A percentile compares a stretch with the other conserved stretches of the same genome.
Evolutionary conservation across 2,329 filamentous ascomycete species (phyloP).

Genomic region (Alternaria ethzedia): DNA sequence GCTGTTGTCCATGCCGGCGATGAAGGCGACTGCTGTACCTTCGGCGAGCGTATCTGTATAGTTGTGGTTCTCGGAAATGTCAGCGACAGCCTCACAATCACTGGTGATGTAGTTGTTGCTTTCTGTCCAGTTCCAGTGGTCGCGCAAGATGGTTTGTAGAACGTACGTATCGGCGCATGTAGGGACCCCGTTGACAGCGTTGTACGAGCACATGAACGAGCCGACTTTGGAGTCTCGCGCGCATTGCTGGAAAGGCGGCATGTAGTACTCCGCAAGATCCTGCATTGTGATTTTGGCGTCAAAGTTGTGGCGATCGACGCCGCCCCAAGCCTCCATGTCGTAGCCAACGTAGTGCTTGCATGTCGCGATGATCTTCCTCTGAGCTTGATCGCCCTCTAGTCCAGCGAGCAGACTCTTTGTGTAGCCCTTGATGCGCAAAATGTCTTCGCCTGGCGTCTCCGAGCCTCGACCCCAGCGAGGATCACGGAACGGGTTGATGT

Average conservation of each 20-base stretch:
- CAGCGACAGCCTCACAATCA: slow-evolving; percentile 69
- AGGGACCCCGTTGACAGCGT: slow-evolving; percentile 71
- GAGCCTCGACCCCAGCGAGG: slow-evolving; percentile 66
- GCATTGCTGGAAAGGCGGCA: slow-evolving; percentile 66
- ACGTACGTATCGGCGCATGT: slow-evolving; percentile 69
- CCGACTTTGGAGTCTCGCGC: slow-evolving; percentile 54
- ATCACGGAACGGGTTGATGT: slow-evolving; percentile 70
- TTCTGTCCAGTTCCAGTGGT: slow-evolving; percentile 69
- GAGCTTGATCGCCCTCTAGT: slow-evolving; percentile 22
- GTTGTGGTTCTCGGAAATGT: slow-evolving; percentile 62
- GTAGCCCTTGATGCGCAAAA: slow-evolving; percentile 58
- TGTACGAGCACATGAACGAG: slow-evolving; percentile 62
- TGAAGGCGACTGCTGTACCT: slow-evolving; percentile 56
- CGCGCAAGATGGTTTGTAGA: slow-evolving; percentile 66
- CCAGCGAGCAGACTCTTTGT: slow-evolving; percentile 34
- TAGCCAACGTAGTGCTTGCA: slow-evolving; percentile 55
- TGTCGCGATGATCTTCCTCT: slow-evolving; percentile 50
- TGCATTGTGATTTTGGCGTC: slow-evolving; percentile 64
- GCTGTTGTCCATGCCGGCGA: slow-evolving; percentile 61
- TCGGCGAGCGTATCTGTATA: slow-evolving; percentile 48
- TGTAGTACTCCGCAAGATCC: slow-evolving; percentile 72
- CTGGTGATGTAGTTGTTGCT: slow-evolving; percentile 68
- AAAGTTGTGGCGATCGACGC: slow-evolving; percentile 54
- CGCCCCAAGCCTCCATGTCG: slow-evolving; percentile 39
- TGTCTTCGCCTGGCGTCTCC: slow-evolving; percentile 66